Evolutionary conservation across 176 grass and related monocot species (phyloP).

Genomic region (Urochloa ruziziensis): DNA sequence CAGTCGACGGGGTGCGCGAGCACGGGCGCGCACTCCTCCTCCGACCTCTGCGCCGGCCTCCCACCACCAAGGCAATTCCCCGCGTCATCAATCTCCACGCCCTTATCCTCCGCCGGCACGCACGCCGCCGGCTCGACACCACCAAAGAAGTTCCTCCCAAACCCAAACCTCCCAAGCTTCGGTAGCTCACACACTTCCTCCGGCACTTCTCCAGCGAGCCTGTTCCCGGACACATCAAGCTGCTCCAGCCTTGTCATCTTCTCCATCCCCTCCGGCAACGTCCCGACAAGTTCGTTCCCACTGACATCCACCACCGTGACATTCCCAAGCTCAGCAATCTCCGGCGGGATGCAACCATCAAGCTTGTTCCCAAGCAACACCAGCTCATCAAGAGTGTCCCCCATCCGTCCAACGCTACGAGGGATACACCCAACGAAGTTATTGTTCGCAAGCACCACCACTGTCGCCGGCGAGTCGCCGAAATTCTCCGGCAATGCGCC

Average conservation of each 20-base stretch:
- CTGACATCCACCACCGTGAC: conserved; percentile 51
- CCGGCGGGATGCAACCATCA: conserved; percentile 57
- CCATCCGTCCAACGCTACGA: conserved; percentile 55
- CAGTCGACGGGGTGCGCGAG: conserved; percentile 49
- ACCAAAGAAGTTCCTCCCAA: conserved; percentile 68
- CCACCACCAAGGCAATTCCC: conserved; percentile 42
- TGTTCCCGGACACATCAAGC: conserved; percentile 56
- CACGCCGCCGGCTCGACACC: conserved; percentile 37
- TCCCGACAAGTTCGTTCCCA: conserved; percentile 42
- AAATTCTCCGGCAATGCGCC: conserved; percentile 48
- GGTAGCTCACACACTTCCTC: conserved; percentile 43
- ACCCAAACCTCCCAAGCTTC: conserved; percentile 53
- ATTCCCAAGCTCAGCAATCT: conserved; percentile 39
- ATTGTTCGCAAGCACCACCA: conserved; percentile 74
- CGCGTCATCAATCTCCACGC: conserved; percentile 42
- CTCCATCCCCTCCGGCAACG: conserved; percentile 38
- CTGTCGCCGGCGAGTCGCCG: conserved; percentile 53
- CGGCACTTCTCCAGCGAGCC: conserved; percentile 34
- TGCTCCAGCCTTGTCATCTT: conserved; percentile 46
- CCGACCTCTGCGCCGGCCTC: conserved; percentile 42
- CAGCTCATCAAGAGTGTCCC: conserved; percentile 56
- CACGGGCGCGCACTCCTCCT: conserved; percentile 32
- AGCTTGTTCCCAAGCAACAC: conserved; percentile 60
- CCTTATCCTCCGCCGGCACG: background rate
- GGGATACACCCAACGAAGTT: conserved; percentile 68